Conservation (phyloP, 202 grass and related monocot genomes). For the Carex arenaria region DNA sequence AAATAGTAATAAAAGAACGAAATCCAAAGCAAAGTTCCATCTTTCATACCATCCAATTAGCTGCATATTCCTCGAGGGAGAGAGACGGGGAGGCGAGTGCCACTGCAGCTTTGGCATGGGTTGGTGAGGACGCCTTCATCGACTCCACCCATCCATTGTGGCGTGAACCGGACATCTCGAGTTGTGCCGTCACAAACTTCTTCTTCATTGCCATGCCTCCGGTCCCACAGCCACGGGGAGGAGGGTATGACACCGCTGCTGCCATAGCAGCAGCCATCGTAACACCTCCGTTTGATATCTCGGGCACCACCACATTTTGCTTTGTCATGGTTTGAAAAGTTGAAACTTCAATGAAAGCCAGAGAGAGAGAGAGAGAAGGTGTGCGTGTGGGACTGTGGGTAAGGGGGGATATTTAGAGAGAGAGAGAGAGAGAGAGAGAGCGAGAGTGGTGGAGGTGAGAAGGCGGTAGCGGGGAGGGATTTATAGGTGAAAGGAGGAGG, state of each 20-base stretch:
- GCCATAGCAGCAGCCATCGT: conserved; percentile 32
- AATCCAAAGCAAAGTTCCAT: not conserved
- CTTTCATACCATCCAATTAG: conserved; percentile 53
- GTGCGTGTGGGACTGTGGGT: no score
- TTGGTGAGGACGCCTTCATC: conserved; percentile 79
- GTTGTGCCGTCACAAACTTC: conserved; percentile 47
- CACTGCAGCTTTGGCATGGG: conserved; percentile 55
- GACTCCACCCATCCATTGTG: conserved; percentile 53
- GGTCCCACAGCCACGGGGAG: conserved; percentile 34
- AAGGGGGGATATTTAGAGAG: no score
- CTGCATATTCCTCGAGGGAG: conserved; percentile 36
- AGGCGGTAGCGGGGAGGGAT: not conserved
- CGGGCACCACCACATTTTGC: conserved; percentile 57
- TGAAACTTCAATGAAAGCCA: not conserved
- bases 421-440: not conserved
- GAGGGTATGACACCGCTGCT: conserved; percentile 50
- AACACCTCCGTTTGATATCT: conserved; percentile 28
- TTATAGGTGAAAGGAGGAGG: conserved; percentile 21
- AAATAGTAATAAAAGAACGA: not conserved
- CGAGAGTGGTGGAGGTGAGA: conserved; percentile 28
- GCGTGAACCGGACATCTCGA: conserved; percentile 32
- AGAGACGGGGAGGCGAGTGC: conserved; percentile 23
- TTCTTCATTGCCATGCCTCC: conserved; percentile 32
- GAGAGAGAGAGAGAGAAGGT: not conserved
- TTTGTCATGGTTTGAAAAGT: conserved; percentile 51